Evolutionary conservation across 768 basidiomycete species (phyloP).

Genomic region (Tremella yokohamensis): DNA sequence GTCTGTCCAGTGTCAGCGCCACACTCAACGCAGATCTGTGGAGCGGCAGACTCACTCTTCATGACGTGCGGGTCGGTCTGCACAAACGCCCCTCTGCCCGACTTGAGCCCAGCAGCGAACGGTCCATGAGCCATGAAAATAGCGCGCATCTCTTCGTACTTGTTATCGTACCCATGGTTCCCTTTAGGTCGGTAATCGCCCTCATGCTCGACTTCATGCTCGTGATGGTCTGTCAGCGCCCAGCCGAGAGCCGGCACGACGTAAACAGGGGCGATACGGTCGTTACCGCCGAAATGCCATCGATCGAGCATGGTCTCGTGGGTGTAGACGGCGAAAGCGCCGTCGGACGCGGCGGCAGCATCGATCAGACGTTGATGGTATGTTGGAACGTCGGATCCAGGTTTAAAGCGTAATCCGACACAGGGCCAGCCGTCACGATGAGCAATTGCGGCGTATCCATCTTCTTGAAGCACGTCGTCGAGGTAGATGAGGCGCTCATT

Average conservation of each 20-base stretch:
- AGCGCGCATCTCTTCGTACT: constrained; percentile 72
- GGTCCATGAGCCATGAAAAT: constrained; percentile 91
- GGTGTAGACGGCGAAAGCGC: constrained; percentile 72
- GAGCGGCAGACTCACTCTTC: constrained; percentile 18
- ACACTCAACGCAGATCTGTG: neutral
- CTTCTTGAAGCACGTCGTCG: constrained; percentile 71
- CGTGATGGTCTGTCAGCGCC: constrained; percentile 65
- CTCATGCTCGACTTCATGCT: constrained; percentile 56
- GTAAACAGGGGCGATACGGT: constrained; percentile 84
- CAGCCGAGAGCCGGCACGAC: constrained; percentile 77
- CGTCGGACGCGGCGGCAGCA: constrained; percentile 58
- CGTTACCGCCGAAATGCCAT: constrained; percentile 65
- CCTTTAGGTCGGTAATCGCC: constrained; percentile 62
- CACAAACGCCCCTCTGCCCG: constrained; percentile 61
- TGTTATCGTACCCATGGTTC: constrained; percentile 87
- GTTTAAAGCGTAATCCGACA: constrained; percentile 73
- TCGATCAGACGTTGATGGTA: constrained; percentile 55
- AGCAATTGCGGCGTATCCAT: constrained; percentile 61
- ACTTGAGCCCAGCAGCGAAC: constrained; percentile 67
- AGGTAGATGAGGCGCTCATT: constrained; percentile 70
- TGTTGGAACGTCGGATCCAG: constrained; percentile 57
- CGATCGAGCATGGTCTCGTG: constrained; percentile 74
- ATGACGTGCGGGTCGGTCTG: constrained; percentile 52
- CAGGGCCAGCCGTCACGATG: constrained; percentile 87
- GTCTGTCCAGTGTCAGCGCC: constrained; percentile 54